These are phyloP conservation scores for Pisolithus tinctorius DNA, from an alignment of 768 basidiomycete genomes.

Conservation along the genomic window DNA sequence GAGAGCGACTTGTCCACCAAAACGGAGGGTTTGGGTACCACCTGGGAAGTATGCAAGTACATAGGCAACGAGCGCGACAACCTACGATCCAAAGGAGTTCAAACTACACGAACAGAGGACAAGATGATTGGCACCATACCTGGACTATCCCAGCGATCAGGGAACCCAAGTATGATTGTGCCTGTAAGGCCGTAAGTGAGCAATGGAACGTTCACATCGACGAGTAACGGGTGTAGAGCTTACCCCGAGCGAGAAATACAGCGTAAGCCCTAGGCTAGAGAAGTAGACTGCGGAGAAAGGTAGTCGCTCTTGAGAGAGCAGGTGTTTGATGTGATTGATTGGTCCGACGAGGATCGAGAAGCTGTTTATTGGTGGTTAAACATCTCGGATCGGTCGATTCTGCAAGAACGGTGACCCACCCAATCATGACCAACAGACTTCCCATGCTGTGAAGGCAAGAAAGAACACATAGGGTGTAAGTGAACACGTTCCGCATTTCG, in stretches of 20 bases:
- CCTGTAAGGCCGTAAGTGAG: slow-evolving; percentile 35
- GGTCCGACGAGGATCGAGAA: slow-evolving; percentile 88
- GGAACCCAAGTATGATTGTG: slow-evolving; percentile 81
- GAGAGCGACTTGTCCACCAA: slow-evolving; percentile 75
- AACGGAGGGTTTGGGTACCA: slow-evolving; percentile 70
- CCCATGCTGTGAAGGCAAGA: slow-evolving; percentile 51
- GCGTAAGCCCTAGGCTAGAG: slow-evolving; percentile 72
- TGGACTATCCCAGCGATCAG: slow-evolving; percentile 78
- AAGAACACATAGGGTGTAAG: not conserved
- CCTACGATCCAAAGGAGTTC: slow-evolving; percentile 29
- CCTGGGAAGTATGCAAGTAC: slow-evolving; percentile 95
- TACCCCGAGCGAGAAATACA: slow-evolving; percentile 90
- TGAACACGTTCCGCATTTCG: not conserved
- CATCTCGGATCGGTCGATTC: not conserved
- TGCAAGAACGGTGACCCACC: slow-evolving; percentile 40
- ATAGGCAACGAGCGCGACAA: slow-evolving; percentile 81
- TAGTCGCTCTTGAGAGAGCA: slow-evolving; percentile 72
- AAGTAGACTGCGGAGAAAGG: slow-evolving; percentile 85
- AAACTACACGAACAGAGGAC: not conserved
- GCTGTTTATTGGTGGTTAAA: slow-evolving; percentile 28
- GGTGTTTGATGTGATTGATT: slow-evolving; percentile 86
- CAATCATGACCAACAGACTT: slow-evolving; percentile 92
- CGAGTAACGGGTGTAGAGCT: slow-evolving; percentile 16
- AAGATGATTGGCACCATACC: slow-evolving; percentile 28
- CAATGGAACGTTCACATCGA: not conserved